Percentiles rank a stretch among this genome's conserved stretches.
These are phyloP conservation scores for Noccaea caerulescens DNA, from an alignment of 345 rosid species.

Conservation along the genomic window DNA sequence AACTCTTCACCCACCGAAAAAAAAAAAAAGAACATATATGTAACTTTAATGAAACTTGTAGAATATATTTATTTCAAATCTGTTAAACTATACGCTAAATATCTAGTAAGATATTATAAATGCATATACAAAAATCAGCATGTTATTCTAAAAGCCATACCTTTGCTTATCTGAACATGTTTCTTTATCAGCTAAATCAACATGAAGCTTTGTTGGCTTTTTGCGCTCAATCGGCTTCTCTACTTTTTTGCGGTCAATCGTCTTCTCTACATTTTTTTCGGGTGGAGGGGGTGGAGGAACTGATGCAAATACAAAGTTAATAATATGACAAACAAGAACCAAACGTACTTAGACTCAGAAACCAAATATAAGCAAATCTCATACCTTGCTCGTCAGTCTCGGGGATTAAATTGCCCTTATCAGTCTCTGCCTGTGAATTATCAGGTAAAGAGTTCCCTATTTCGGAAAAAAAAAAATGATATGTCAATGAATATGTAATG, in stretches of 20 bases:
- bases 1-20: conserved; percentile 55
- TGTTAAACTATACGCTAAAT: neutral
- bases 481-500: conserved; percentile 1
- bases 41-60: neutral
- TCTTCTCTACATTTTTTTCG: conserved; percentile 48
- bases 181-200: conserved; percentile 66
- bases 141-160: conserved; percentile 45
- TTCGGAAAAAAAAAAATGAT: neutral
- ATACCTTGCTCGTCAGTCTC: conserved; percentile 46
- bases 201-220: conserved; percentile 50
- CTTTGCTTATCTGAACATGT: conserved; percentile 87
- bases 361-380: conserved; percentile 43
- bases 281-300: conserved; percentile 43
- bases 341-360: conserved; percentile 10
- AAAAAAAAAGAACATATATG: conserved; percentile 5
- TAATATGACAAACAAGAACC: conserved; percentile 14
- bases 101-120: conserved; percentile 6
- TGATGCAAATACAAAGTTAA: conserved; percentile 26
- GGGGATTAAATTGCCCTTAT: conserved; percentile 39
- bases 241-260: conserved; percentile 50
- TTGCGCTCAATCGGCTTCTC: conserved; percentile 39
- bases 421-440: conserved; percentile 38
- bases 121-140: conserved; percentile 17
- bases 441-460: conserved; percentile 49
- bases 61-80: conserved; percentile 7